Conservation (phyloP, 306 rosid genomes). For the Phaseolus lunatus region DNA sequence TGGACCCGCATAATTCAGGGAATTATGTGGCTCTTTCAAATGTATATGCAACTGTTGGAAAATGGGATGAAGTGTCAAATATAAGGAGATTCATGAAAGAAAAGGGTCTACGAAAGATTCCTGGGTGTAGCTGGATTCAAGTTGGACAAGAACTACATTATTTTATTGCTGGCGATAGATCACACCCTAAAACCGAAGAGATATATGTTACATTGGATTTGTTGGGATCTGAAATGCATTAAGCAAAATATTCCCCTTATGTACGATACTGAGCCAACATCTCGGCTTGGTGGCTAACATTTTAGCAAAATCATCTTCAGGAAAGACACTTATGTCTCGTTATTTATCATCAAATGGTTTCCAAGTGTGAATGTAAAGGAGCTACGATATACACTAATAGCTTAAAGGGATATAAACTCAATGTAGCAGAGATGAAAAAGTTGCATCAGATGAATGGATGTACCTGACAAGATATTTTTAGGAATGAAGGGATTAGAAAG, state of each 20-base stretch:
- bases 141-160: constrained; percentile 65
- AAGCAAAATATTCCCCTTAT: constrained; percentile 38
- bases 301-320: background rate
- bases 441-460: background rate
- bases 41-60: constrained; percentile 69
- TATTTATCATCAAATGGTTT: background rate
- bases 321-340: background rate
- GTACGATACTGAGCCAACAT: constrained; percentile 11
- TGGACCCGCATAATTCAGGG: constrained; percentile 81
- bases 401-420: background rate
- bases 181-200: constrained; percentile 67
- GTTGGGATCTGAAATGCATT: constrained; percentile 60
- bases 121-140: constrained; percentile 91
- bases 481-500: background rate
- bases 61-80: constrained; percentile 71
- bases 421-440: background rate
- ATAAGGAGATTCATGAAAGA: constrained; percentile 71
- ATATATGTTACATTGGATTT: constrained; percentile 59
- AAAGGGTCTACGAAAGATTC: constrained; percentile 67
- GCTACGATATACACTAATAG: background rate
- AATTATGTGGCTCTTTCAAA: constrained; percentile 83
- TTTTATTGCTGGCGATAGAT: constrained; percentile 73
- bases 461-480: background rate
- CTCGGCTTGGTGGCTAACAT: constrained; percentile 6
- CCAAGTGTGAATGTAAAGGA: background rate